Base-by-base conservation (phyloP, 2,329 filamentous ascomycete species). In the Penicillium expansum region DNA sequence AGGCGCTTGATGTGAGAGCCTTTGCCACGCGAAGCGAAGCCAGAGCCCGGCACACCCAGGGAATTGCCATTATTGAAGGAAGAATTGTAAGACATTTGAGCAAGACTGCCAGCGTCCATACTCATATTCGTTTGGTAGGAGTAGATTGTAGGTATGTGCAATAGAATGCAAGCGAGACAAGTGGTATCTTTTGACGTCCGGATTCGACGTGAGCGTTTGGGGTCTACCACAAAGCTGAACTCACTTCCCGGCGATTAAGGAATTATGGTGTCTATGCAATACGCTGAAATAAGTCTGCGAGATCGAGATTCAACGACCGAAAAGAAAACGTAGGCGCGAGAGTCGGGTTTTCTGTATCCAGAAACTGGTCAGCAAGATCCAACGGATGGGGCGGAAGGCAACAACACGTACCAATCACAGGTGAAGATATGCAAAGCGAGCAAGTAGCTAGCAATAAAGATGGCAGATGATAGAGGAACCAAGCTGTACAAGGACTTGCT, bases 31-130 rank as follows among this genome's bases (percentile, higher is more conserved):
- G 92, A 93, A 62, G 91, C 91, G 71, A 96, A 89, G 70, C 92
- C 90, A 64, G 89, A 86, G 61, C 85, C 82, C 52, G 92, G 89
- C 79, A 91, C 86, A 71, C 87, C 86, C 68, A 96, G 82, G 68
- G 86, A 87, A 76, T 69, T 74, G 69, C 84, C 84, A 72, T 84
- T 82, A 71, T 84, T 81, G 75, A 88, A 82, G 74, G 83, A 79
- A 76, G 90, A 90, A 76, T 87, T 90, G 82, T 91, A 93, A 81
- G 91, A 90, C 93, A 97, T 97, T 85, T 95, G 92, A 94, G 92
- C 89, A 82, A 96, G 91, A 94, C 92, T 91, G 85, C 93, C 93
- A 86, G 93, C 88, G 93, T 96, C 89, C 88, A 95, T 77, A 73
- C 75, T 76, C 75, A 68, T 66, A 51, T 58, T 71, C 61, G 56